A percentile compares a stretch with the other conserved stretches of the same genome.
phyloP scores from a whole-genome alignment of 202 grass and related monocot species.

The Hordeum pubiflorum region DNA sequence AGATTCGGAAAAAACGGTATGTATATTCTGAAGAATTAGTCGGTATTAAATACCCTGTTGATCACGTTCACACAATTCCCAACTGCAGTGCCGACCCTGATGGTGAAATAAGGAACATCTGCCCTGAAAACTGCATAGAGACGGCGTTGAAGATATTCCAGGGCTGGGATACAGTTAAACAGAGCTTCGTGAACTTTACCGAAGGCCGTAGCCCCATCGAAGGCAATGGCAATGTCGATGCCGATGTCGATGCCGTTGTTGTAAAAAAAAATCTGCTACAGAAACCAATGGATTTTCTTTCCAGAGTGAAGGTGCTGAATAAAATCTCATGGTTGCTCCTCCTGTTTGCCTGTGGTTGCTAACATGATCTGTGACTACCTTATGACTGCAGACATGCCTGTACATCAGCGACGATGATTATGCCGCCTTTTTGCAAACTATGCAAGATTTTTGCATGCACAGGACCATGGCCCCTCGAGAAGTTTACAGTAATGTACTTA shows the following conservation, averaged over 20 bases:
- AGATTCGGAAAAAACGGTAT: constrained; percentile 14
- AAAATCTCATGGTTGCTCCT: not conserved
- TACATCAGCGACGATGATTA: not conserved
- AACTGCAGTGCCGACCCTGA: constrained; percentile 17
- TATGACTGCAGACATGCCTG: constrained; percentile 14
- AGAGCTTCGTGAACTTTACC: constrained; percentile 2
- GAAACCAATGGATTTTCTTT: not conserved
- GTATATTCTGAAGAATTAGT: not conserved
- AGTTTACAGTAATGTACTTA: not conserved
- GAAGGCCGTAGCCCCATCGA: not conserved
- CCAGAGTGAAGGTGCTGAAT: constrained; percentile 8
- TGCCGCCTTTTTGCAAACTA: not conserved
- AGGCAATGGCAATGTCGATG: not conserved
- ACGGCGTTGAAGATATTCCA: constrained; percentile 1
- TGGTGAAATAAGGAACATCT: constrained; percentile 11
- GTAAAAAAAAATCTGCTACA: no score
- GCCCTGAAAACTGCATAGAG: not conserved
- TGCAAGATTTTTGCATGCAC: not conserved
- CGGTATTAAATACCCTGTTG: not conserved
- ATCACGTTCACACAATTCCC: not conserved
- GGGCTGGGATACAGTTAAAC: not conserved
- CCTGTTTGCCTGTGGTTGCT: not conserved
- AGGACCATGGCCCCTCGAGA: not conserved
- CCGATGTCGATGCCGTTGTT: not conserved
- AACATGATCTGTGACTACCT: not conserved